Evolutionary conservation across 2,329 filamentous ascomycete genomes (phyloP), one percentile per base, ranked within the genome.

Genomic region (Xylariaceae sp.): DNA sequence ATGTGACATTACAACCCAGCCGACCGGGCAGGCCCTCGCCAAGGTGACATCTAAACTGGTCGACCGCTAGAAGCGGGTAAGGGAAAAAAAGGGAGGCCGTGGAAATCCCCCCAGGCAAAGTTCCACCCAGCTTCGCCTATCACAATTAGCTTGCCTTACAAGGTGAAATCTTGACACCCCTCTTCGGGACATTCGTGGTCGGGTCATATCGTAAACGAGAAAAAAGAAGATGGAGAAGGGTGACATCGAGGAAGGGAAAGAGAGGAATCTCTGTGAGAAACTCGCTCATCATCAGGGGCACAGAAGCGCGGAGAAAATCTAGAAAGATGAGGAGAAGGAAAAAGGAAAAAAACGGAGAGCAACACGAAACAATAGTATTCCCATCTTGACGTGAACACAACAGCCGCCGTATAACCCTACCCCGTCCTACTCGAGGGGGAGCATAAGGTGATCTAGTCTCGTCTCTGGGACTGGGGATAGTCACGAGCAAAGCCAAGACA

Each of bases 11-110:
- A 61, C 53, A 53, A 56, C 53, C 56, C 47, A 56, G 45, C n/a
- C 34, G 35, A 58, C 53, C 56, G 39, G 53, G 39, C n/a, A 34
- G 35, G 55, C 48, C 44, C 23, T 60, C 50, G 45, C 51, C 58
- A 60, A 61, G 47, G 58, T 61, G 58, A 53, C 51, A 58, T 61
- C n/a, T 61, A n/a, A 34, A 51, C n/a, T 44, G 54, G 44, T 52
- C 6, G 34, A 47, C 59, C 58, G 59, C 58, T 54, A 57, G 39
- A 5, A 39, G 61, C 61, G 61, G 61, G 42, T 57, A 58, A 58
- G 53, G 55, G 52, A 53, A 62, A 62, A 63, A 47, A n/a, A n/a
- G 44, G 51, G 47, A 51, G 18, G 6, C 51, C 30, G 15, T 39
- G 39, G 39, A 48, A 55, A 45, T 55, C 23, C 23, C 23, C 30